Evolutionary conservation across 1,139 yeast species (phyloP).

Genomic region (Hansenula anomala): DNA sequence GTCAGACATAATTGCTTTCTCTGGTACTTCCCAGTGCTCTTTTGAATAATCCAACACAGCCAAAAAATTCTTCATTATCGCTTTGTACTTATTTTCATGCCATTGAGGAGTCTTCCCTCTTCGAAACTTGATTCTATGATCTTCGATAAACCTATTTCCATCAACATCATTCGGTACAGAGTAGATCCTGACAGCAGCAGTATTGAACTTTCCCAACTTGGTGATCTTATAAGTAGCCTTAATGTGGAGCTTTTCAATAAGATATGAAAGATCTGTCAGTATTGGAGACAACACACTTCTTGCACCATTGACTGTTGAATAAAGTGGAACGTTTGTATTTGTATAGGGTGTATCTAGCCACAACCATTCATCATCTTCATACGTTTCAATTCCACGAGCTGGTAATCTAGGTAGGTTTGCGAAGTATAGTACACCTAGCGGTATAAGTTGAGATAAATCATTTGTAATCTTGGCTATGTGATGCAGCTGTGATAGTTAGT

Average conservation of each 20-base stretch:
- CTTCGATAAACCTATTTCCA: constrained; percentile 30
- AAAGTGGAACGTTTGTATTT: constrained; percentile 15
- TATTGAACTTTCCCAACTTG: constrained; percentile 4
- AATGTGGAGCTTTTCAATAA: constrained; percentile 34
- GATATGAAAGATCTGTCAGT: constrained; percentile 34
- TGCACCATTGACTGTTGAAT: constrained; percentile 3
- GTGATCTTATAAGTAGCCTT: constrained; percentile 42
- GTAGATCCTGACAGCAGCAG: constrained; percentile 39
- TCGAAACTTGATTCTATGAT: constrained; percentile 28
- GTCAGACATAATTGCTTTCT: neutral
- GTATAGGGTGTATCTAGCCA: constrained; percentile 44
- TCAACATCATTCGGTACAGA: constrained; percentile 41
- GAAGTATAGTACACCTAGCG: constrained; percentile 45
- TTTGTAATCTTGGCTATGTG: constrained; percentile 30
- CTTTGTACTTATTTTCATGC: constrained; percentile 27
- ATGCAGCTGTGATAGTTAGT: neutral
- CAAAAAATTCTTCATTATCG: constrained; percentile 31
- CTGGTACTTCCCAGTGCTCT: constrained; percentile 10
- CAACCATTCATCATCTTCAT: constrained; percentile 40
- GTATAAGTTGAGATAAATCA: constrained; percentile 33
- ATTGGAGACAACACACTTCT: constrained; percentile 14
- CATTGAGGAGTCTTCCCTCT: constrained; percentile 25
- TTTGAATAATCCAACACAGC: constrained; percentile 35
- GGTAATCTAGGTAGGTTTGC: constrained; percentile 35
- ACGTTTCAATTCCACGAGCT: constrained; percentile 25